Conservation (phyloP, 2,329 filamentous ascomycete genomes). For the Onygenales sp. region DNA sequence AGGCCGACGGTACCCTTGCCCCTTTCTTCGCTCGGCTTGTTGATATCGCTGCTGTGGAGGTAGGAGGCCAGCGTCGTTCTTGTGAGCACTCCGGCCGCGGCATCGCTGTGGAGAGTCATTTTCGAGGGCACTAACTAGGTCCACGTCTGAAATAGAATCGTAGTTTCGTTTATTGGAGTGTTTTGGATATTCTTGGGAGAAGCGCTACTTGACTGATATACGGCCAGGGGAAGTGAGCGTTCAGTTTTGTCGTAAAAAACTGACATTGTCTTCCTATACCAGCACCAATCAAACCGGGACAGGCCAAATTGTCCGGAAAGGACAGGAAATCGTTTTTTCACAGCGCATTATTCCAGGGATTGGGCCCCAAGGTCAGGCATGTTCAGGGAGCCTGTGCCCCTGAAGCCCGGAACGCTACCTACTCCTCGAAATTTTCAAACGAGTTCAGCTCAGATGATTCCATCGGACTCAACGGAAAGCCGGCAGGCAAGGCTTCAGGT, state of each 20-base stretch:
- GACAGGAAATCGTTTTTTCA: no score
- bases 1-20: neutral
- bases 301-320: no score
- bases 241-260: no score
- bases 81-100: neutral
- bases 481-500: neutral
- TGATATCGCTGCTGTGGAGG: neutral
- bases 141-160: neutral
- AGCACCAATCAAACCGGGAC: no score
- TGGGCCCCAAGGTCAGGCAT: no score
- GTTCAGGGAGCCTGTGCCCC: no score
- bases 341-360: no score
- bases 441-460: neutral
- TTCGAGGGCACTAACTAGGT: neutral
- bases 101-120: neutral
- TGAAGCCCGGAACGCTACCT: neutral
- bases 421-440: neutral
- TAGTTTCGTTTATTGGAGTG: neutral
- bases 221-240: no score
- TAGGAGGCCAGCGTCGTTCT: neutral
- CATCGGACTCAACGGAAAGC: neutral
- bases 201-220: neutral
- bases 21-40: neutral
- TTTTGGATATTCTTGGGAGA: neutral
- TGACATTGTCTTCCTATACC: no score